Percentiles rank a stretch among this genome's conserved stretches.
Evolutionary conservation across 768 basidiomycete species (phyloP).

Genomic region (Russula sp.): DNA sequence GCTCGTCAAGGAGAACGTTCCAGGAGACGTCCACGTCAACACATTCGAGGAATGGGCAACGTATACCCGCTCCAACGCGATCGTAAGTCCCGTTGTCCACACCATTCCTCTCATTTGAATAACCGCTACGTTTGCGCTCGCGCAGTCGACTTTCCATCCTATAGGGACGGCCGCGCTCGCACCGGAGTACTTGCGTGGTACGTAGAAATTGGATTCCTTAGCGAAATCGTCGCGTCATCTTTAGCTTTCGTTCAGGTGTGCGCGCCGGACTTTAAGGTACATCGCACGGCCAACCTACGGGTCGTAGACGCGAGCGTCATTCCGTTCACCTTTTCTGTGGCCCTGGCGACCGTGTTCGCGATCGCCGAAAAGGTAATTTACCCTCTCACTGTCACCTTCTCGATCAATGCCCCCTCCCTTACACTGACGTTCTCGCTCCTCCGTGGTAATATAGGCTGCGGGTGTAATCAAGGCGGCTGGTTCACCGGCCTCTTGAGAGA

Average conservation of each 20-base stretch:
- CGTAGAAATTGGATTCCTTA: neutral
- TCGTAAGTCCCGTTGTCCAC: neutral
- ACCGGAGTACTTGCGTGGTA: conserved; percentile 30
- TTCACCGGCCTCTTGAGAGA: neutral
- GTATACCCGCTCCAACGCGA: conserved; percentile 18
- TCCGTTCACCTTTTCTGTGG: conserved; percentile 18
- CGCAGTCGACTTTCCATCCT: conserved; percentile 19
- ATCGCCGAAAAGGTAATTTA: conserved; percentile 17
- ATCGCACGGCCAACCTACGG: conserved; percentile 38
- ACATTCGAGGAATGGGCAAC: conserved; percentile 18
- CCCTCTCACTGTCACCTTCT: neutral
- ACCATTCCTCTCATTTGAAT: neutral
- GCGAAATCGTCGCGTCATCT: neutral
- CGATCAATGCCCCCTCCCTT: too few relatives aligned
- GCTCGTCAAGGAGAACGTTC: conserved; percentile 13
- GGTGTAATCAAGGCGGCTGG: conserved; percentile 13
- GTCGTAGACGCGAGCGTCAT: conserved; percentile 25
- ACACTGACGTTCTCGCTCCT: neutral
- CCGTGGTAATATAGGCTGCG: conserved; percentile 6
- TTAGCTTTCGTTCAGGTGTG: conserved; percentile 27
- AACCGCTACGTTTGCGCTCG: neutral
- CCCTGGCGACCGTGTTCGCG: conserved; percentile 20
- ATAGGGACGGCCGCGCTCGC: conserved; percentile 36
- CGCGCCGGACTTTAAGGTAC: conserved; percentile 35
- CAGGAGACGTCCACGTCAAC: conserved; percentile 5